These are phyloP conservation scores for Nepenthes gracilis DNA, from an alignment of 148 eudicot species.

Conservation along the genomic window DNA sequence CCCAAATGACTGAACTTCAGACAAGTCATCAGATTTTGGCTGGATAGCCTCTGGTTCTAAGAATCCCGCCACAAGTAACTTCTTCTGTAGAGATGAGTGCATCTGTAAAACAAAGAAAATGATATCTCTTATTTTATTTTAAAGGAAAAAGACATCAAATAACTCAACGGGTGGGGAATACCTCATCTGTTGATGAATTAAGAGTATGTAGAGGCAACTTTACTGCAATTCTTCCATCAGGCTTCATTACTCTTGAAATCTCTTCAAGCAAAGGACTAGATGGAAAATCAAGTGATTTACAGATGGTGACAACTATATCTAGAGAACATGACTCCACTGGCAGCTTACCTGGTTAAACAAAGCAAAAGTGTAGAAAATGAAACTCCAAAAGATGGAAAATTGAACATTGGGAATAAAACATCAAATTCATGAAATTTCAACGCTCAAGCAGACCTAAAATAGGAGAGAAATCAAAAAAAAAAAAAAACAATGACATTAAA, in stretches of 20 bases:
- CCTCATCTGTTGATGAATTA: conserved; percentile 20
- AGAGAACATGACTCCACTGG: conserved; percentile 51
- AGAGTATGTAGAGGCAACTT: conserved; percentile 11
- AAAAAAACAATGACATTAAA: too few species aligned
- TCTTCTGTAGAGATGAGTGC: conserved; percentile 31
- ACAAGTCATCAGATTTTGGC: conserved; percentile 3
- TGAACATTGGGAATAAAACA: not conserved
- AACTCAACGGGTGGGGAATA: conserved; percentile 10
- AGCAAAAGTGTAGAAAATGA: not conserved
- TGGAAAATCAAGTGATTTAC: conserved; percentile 50
- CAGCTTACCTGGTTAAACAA: conserved; percentile 29
- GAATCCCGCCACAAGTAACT: conserved; percentile 71
- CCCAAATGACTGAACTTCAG: conserved; percentile 33
- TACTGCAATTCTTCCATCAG: conserved; percentile 65
- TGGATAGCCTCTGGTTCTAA: conserved; percentile 33
- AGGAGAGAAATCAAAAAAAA: too few species aligned
- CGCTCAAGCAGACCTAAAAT: not conserved
- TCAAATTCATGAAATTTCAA: not conserved
- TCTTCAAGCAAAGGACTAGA: conserved; percentile 37
- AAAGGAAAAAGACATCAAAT: not conserved
- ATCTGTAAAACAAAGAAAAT: conserved; percentile 3
- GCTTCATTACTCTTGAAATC: conserved; percentile 58
- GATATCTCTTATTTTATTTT: not conserved
- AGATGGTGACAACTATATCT: conserved; percentile 38
- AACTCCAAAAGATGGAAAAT: not conserved